Conservation (phyloP, 2,329 filamentous ascomycete genomes). For the Ceratocystiopsis sp. region DNA sequence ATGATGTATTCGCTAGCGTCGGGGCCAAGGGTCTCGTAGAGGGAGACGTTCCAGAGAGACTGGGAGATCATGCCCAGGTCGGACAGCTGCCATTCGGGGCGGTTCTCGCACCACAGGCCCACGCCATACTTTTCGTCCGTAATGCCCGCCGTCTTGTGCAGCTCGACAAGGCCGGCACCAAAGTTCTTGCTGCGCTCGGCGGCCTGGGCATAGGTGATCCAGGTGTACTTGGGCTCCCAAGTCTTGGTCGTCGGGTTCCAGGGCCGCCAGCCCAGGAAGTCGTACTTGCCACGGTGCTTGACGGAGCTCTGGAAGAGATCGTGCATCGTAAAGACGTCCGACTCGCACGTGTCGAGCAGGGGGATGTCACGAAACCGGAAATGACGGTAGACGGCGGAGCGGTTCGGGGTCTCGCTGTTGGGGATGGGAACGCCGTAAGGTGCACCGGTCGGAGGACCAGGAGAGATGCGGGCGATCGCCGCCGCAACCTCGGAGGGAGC, state of each 20-base stretch:
- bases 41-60: conserved; percentile 72
- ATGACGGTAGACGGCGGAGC: conserved; percentile 66
- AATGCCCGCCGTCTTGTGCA: conserved; percentile 59
- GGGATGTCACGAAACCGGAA: conserved; percentile 58
- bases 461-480: conserved; percentile 34
- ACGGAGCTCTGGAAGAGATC: conserved; percentile 61
- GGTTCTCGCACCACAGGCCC: conserved; percentile 75
- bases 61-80: conserved; percentile 82
- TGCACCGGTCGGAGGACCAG: conserved; percentile 52
- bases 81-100: conserved; percentile 81
- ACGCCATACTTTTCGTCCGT: conserved; percentile 52
- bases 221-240: conserved; percentile 59
- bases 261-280: conserved; percentile 63
- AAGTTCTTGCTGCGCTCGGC: conserved; percentile 65
- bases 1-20: conserved; percentile 91
- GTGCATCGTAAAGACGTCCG: conserved; percentile 53
- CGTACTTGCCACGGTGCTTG: conserved; percentile 44
- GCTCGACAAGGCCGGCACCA: conserved; percentile 67
- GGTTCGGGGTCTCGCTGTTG: conserved; percentile 54
- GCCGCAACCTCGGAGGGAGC: conserved; percentile 20
- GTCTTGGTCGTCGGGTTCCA: conserved; percentile 61
- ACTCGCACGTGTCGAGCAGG: conserved; percentile 55
- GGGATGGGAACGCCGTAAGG: conserved; percentile 68
- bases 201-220: conserved; percentile 71
- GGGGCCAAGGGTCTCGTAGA: conserved; percentile 90